Evolutionary conservation across 768 basidiomycete species (phyloP).

Genomic region (Termitomyces sp.): DNA sequence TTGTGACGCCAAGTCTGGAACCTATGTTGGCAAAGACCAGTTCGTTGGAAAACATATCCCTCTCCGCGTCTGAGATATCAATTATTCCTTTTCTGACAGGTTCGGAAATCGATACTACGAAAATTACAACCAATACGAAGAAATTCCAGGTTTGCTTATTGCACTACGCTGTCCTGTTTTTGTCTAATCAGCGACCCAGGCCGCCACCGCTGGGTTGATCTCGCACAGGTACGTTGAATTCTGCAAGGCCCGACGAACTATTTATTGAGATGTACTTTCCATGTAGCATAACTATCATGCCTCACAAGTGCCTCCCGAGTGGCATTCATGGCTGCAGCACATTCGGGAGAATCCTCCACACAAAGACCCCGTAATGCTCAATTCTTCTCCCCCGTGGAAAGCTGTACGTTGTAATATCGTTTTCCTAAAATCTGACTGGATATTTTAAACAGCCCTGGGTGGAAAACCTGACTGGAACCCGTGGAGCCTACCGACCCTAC

Average conservation of each 20-base stretch:
- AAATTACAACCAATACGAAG: constrained; percentile 82
- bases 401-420: constrained; percentile 44
- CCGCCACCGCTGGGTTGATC: constrained; percentile 97
- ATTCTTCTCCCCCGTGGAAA: constrained; percentile 72
- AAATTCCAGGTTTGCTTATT: constrained; percentile 68
- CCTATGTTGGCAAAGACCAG: constrained; percentile 75
- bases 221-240: constrained; percentile 57
- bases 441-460: constrained; percentile 55
- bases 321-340: constrained; percentile 94
- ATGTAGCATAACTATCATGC: constrained; percentile 78
- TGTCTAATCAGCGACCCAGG: constrained; percentile 37
- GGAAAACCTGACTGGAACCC: constrained; percentile 90
- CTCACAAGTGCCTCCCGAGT: constrained; percentile 92
- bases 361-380: constrained; percentile 68
- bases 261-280: neutral
- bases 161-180: neutral
- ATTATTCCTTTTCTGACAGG: constrained; percentile 30
- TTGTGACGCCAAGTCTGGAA: constrained; percentile 87
- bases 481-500: constrained; percentile 86
- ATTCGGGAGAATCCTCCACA: constrained; percentile 81
- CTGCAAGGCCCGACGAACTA: neutral
- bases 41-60: constrained; percentile 34
- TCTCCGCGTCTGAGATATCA: neutral
- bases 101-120: constrained; percentile 95
- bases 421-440: neutral